A percentile compares a stretch with the other conserved stretches of the same genome.
These are phyloP conservation scores for Coniella lustricola DNA, from an alignment of 2,329 filamentous ascomycete genomes.

Conservation along the genomic window DNA sequence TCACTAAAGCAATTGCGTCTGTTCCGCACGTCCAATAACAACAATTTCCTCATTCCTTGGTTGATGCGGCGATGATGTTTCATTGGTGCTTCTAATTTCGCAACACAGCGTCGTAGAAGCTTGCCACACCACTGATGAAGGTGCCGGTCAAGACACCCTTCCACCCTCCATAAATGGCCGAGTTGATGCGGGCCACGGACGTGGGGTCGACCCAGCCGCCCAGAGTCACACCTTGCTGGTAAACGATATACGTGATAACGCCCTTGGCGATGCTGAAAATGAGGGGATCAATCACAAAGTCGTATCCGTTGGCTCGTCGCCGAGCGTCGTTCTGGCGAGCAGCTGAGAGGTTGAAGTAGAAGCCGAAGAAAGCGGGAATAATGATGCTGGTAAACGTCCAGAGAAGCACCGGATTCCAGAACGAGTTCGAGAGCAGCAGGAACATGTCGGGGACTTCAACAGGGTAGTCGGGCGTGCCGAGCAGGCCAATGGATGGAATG, in stretches of 20 bases:
- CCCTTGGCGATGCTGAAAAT: constrained; percentile 88
- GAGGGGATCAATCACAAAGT: constrained; percentile 71
- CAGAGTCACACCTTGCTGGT: constrained; percentile 58
- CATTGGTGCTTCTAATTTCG: constrained; percentile 51
- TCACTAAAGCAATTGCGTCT: not conserved
- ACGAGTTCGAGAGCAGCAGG: constrained; percentile 63
- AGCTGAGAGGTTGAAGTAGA: constrained; percentile 82
- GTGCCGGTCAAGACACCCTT: constrained; percentile 62
- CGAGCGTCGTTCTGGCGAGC: constrained; percentile 36
- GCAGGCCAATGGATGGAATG: constrained; percentile 52
- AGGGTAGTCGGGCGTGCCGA: constrained; percentile 51
- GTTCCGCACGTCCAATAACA: too few relatives aligned
- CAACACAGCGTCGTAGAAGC: constrained; percentile 71
- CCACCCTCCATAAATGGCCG: constrained; percentile 64
- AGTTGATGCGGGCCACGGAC: constrained; percentile 56
- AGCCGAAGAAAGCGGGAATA: constrained; percentile 65
- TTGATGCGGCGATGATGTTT: too few relatives aligned
- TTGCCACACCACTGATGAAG: constrained; percentile 59
- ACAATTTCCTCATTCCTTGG: too few relatives aligned
- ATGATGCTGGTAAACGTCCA: constrained; percentile 70
- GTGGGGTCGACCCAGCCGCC: constrained; percentile 53
- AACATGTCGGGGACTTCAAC: constrained; percentile 77
- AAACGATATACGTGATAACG: constrained; percentile 73
- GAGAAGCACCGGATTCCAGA: constrained; percentile 75
- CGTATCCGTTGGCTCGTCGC: constrained; percentile 36